phyloP scores from a whole-genome alignment of 495 filamentous ascomycete species.

The Trichocladium antarcticum region DNA sequence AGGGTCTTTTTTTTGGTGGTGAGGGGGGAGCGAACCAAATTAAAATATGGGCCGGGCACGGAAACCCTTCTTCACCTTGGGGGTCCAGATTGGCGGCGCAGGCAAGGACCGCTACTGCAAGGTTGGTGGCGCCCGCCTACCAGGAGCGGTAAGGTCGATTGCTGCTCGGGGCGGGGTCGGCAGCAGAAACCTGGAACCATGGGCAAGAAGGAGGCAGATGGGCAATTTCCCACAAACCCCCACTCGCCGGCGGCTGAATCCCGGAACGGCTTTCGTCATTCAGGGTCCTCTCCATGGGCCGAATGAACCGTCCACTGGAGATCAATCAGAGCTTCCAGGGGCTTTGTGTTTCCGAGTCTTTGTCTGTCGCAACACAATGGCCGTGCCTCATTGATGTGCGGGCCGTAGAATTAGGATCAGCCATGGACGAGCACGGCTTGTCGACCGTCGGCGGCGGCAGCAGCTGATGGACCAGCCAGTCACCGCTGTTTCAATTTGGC shows the following conservation, averaged over 20 bases:
- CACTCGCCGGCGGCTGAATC: not conserved
- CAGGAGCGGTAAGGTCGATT: slow-evolving; percentile 7
- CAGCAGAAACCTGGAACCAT: slow-evolving; percentile 6
- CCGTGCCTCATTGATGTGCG: slow-evolving; percentile 5
- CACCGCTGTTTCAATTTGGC: not conserved
- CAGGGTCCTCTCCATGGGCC: slow-evolving; percentile 1
- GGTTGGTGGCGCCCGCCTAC: slow-evolving; percentile 7
- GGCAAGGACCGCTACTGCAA: slow-evolving; percentile 3
- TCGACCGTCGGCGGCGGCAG: not conserved
- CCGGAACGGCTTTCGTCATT: not conserved
- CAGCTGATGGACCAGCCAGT: not conserved
- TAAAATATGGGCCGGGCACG: slow-evolving; percentile 13
- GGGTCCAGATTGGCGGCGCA: slow-evolving; percentile 11
- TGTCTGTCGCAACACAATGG: not conserved
- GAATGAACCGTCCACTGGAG: slow-evolving; percentile 4
- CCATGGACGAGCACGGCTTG: not conserved
- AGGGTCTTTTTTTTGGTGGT: slow-evolving; percentile 13
- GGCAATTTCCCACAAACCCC: slow-evolving; percentile 9
- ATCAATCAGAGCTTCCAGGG: slow-evolving; percentile 6
- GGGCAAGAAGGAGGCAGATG: slow-evolving; percentile 1
- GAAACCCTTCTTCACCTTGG: not conserved
- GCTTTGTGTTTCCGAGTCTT: not conserved
- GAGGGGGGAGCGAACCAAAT: slow-evolving; percentile 12
- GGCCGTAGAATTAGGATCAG: not conserved
- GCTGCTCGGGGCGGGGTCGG: slow-evolving; percentile 5